Evolutionary conservation across 1,284 basidiomycete genomes (phyloP), one percentile per base, ranked within the genome.

Genomic region (Rhodotorula sp.): DNA sequence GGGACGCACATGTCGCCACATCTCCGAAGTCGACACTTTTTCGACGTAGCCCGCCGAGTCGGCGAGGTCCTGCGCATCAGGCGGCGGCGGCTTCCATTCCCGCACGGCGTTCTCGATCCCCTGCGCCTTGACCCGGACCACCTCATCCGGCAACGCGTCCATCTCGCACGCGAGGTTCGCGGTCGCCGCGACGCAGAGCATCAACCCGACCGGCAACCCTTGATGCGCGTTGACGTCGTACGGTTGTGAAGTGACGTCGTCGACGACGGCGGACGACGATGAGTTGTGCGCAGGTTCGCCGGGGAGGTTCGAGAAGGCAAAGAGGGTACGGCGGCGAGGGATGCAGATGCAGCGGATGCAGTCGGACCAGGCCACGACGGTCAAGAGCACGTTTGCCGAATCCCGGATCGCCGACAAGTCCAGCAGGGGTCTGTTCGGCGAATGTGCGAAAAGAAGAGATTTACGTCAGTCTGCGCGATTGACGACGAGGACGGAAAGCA

Each of bases 111-210:
- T 59, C 62, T 75, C 74, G 59, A 75, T 73, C n/a, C 60, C 62
- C 0, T 48, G 51, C 18, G 67, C 62, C 31, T 70, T 70, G 26
- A 64, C 65, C 26, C 54, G 31, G 47, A 73, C 67, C 3, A 67
- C 65, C 43, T 64, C 63, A n/a, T 66, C 59, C 10, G 64, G 68
- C 16, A 75, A 34, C 2, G 71, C 65, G 15, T 62, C 69, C 67
- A 64, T 59, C 39, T 75, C 71, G 26, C 60, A 56, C n/a, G 57
- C 57, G 8, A 75, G 67, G 54, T 73, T 75, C 8, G 66, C 60
- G 1, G 64, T 65, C 39, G 74, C 71, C 18, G 71, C 70, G 43
- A 75, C 48, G 54, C 74, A 75, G 51, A 75, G 71, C 21, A 75
- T 60, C 2, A 75, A 39, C 7, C 69, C 71, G 54, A 73, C 67